Conservation (phyloP, 2,329 filamentous ascomycete genomes). For the Penicillium glabrum region DNA sequence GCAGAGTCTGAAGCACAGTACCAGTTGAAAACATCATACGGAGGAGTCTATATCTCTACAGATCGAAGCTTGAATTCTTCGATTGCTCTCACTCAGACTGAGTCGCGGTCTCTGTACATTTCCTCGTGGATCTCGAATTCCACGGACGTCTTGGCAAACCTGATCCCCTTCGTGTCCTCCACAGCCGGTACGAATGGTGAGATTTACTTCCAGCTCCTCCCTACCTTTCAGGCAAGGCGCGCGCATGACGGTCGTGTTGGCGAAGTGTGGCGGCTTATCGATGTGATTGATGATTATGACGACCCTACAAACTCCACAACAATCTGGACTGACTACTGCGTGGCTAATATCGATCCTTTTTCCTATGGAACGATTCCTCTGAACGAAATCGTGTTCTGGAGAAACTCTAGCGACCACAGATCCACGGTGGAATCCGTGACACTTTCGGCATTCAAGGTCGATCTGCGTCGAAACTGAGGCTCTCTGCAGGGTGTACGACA, state of each 20-base stretch:
- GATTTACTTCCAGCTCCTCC: conserved; percentile 4
- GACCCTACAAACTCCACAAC: neutral
- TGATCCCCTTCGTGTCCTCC: neutral
- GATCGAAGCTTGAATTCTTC: conserved; percentile 1
- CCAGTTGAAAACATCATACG: conserved; percentile 11
- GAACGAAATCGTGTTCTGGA: conserved; percentile 40
- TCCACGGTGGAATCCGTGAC: conserved; percentile 24
- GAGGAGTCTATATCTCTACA: conserved; percentile 1
- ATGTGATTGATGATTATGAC: conserved; percentile 13
- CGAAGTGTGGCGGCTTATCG: conserved; percentile 35
- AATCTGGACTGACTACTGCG: conserved; percentile 36
- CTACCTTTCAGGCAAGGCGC: neutral
- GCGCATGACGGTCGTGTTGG: conserved; percentile 16
- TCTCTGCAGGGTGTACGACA: neutral
- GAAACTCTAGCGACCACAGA: conserved; percentile 5
- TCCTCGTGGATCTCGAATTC: conserved; percentile 8
- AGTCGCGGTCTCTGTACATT: neutral
- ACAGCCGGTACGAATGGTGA: neutral
- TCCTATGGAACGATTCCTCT: conserved; percentile 34
- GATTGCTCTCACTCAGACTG: conserved; percentile 1
- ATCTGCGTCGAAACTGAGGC: neutral
- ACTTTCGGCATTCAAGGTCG: conserved; percentile 32
- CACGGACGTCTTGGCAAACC: conserved; percentile 3
- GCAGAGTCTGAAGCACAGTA: conserved; percentile 15
- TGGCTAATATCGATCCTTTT: conserved; percentile 29